Conservation (phyloP, 2,329 filamentous ascomycete genomes). For the Exutisphaerella laricina region DNA sequence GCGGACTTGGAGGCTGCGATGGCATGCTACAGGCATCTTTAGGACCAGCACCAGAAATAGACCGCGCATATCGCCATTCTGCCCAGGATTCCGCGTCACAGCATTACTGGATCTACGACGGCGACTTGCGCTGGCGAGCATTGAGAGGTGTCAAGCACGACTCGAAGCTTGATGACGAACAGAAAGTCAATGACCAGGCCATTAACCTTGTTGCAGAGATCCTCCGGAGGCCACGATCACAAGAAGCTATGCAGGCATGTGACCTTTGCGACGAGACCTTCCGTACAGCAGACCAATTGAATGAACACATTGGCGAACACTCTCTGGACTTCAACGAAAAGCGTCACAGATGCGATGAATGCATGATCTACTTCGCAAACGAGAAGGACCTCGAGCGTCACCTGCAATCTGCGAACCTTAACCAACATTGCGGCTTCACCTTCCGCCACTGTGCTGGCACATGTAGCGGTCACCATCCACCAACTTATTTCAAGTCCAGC, state of each 20-base stretch:
- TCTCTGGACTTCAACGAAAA: slow-evolving; percentile 23
- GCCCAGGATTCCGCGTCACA: slow-evolving; percentile 14
- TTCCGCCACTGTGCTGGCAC: slow-evolving; percentile 16
- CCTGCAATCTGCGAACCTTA: slow-evolving; percentile 20
- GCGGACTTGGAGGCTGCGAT: slow-evolving; percentile 21
- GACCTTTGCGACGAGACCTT: slow-evolving; percentile 20
- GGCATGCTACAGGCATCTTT: slow-evolving; percentile 16
- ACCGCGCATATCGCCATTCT: slow-evolving; percentile 5
- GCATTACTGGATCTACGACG: slow-evolving; percentile 22
- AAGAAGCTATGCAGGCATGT: slow-evolving; percentile 12
- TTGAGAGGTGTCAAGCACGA: neutral
- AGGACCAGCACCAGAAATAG: slow-evolving; percentile 11
- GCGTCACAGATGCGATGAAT: slow-evolving; percentile 23
- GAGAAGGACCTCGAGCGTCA: slow-evolving; percentile 21
- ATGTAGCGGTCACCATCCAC: slow-evolving; percentile 22
- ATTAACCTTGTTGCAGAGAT: slow-evolving; percentile 18
- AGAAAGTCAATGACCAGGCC: slow-evolving; percentile 13
- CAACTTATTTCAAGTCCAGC: slow-evolving; percentile 18
- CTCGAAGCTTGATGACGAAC: slow-evolving; percentile 5
- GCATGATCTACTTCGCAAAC: slow-evolving; percentile 22
- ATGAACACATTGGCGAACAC: slow-evolving; percentile 21
- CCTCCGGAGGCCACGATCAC: slow-evolving; percentile 13
- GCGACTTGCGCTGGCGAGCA: slow-evolving; percentile 16
- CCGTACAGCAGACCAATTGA: slow-evolving; percentile 12
- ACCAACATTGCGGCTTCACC: slow-evolving; percentile 23